Conservation (phyloP, 345 rosid species). For the Sonneratia caseolaris region DNA sequence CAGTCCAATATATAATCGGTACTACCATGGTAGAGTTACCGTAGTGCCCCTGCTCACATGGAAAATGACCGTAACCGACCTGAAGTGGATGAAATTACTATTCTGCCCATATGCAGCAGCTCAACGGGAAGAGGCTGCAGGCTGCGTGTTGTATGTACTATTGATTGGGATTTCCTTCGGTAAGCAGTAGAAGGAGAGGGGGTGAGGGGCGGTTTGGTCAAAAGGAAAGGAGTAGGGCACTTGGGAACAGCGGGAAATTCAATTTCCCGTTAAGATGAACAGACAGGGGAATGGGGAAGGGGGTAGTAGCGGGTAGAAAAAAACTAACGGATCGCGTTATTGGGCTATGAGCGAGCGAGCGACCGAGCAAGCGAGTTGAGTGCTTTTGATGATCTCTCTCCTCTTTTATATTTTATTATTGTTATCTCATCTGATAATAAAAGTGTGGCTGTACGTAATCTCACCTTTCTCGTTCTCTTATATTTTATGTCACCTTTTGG, state of each 20-base stretch:
- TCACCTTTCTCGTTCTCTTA: not conserved
- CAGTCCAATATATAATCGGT: slow-evolving; percentile 20
- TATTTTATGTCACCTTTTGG: slow-evolving; percentile 3
- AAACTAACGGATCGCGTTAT: slow-evolving; percentile 67
- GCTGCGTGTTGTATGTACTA: too few relatives aligned
- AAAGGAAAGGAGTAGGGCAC: too few relatives aligned
- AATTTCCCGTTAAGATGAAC: slow-evolving; percentile 31
- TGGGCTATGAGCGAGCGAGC: slow-evolving; percentile 13
- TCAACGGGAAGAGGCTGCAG: too few relatives aligned
- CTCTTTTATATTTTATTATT: too few relatives aligned
- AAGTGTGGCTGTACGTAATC: slow-evolving; percentile 13
- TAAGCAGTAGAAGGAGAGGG: not conserved
- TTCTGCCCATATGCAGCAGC: not conserved
- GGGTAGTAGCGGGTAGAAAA: too few relatives aligned
- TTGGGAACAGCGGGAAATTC: not conserved
- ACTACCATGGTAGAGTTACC: slow-evolving; percentile 16
- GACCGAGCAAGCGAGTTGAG: too few relatives aligned
- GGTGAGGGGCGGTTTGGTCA: slow-evolving; percentile 19
- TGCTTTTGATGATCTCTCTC: too few relatives aligned
- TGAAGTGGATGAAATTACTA: not conserved
- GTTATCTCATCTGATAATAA: too few relatives aligned
- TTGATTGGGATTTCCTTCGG: too few relatives aligned
- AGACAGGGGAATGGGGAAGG: slow-evolving; percentile 13
- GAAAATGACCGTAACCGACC: slow-evolving; percentile 5
- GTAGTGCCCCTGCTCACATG: slow-evolving; percentile 16